phyloP scores from a whole-genome alignment of 805 yeast species.

The Spathaspora gorwiae region DNA sequence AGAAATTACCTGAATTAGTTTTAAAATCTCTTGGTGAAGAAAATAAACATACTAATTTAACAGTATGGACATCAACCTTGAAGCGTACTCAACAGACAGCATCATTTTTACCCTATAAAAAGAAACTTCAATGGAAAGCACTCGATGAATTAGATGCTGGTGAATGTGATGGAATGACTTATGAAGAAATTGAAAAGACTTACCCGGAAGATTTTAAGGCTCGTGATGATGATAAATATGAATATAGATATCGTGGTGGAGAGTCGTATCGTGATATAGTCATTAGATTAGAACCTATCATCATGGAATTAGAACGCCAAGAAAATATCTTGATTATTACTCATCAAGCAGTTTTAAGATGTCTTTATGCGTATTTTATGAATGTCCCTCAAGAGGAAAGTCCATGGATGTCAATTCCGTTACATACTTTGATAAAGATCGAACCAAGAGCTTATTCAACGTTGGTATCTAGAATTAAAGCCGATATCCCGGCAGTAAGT shows the following conservation, averaged over 20 bases:
- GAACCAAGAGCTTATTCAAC: slow-evolving; percentile 96
- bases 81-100: slow-evolving; percentile 92
- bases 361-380: slow-evolving; percentile 97
- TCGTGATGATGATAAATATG: slow-evolving; percentile 92
- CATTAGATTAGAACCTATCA: slow-evolving; percentile 90
- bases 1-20: slow-evolving; percentile 73
- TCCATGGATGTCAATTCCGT: slow-evolving; percentile 99
- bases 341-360: slow-evolving; percentile 94
- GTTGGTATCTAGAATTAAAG: slow-evolving; percentile 81
- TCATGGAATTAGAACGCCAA: slow-evolving; percentile 97
- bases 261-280: slow-evolving; percentile 96
- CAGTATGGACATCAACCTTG: slow-evolving; percentile 95
- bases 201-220: slow-evolving; percentile 96
- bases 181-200: slow-evolving; percentile 78
- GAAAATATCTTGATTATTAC: slow-evolving; percentile 94
- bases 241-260: slow-evolving; percentile 94
- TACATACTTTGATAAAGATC: slow-evolving; percentile 87
- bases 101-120: slow-evolving; percentile 67
- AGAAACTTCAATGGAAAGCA: slow-evolving; percentile 90
- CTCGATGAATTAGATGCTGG: slow-evolving; percentile 97
- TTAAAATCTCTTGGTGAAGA: slow-evolving; percentile 58
- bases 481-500: slow-evolving; percentile 95
- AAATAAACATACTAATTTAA: slow-evolving; percentile 49
- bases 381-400: slow-evolving; percentile 95
- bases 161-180: slow-evolving; percentile 94